Conservation (phyloP, 1,284 basidiomycete genomes). For the Leccinum huronense region DNA sequence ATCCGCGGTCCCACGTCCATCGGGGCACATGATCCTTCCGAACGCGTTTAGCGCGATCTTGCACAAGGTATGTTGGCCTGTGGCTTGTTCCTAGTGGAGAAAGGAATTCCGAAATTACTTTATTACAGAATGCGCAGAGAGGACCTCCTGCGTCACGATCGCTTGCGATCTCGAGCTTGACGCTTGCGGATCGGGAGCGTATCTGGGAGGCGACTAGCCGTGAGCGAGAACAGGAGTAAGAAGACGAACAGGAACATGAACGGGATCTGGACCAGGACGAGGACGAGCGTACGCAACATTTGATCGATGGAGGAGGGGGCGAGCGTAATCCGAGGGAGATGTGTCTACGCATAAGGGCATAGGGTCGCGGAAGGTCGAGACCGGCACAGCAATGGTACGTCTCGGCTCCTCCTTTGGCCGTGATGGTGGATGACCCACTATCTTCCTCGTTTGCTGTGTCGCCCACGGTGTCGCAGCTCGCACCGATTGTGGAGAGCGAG, state of each 20-base stretch:
- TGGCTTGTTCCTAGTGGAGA: not conserved
- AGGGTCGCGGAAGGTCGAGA: constrained; percentile 26
- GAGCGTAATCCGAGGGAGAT: constrained; percentile 36
- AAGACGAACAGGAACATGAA: constrained; percentile 29
- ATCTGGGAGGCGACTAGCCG: constrained; percentile 17
- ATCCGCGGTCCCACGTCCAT: constrained; percentile 28
- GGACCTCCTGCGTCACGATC: constrained; percentile 29
- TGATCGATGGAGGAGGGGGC: constrained; percentile 28
- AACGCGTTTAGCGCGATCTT: constrained; percentile 37
- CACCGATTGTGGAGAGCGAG: constrained; percentile 25
- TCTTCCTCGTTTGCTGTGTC: constrained; percentile 17
- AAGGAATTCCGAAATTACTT: constrained; percentile 45
- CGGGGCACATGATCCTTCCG: constrained; percentile 33
- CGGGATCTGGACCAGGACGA: constrained; percentile 38
- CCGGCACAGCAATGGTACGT: constrained; percentile 38
- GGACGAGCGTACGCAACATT: constrained; percentile 50
- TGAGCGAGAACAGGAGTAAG: constrained; percentile 23
- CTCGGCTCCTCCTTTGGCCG: constrained; percentile 38
- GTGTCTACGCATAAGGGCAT: constrained; percentile 33
- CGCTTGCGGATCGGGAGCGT: constrained; percentile 50
- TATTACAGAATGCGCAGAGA: constrained; percentile 34
- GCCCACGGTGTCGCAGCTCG: constrained; percentile 27
- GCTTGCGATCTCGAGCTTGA: constrained; percentile 66
- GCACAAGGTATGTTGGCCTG: constrained; percentile 27
- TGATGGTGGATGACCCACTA: constrained; percentile 21